Conservation (phyloP, 2,329 filamentous ascomycete genomes). For the Hymenoscyphus occultus region DNA sequence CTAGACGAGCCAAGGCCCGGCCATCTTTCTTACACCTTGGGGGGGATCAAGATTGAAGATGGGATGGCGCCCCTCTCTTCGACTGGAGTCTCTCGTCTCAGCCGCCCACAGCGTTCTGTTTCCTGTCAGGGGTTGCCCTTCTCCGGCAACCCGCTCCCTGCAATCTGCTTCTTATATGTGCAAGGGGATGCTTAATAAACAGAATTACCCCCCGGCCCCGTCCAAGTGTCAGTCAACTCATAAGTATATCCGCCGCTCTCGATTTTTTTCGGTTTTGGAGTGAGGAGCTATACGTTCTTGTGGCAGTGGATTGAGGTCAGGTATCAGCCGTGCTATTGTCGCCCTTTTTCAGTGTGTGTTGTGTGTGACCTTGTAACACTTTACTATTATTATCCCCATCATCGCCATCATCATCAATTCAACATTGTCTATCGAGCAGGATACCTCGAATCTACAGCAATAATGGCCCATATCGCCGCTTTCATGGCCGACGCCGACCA, state of each 20-base stretch:
- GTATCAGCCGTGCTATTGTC: conserved; percentile 20
- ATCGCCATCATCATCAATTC: conserved; percentile 7
- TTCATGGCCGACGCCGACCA: conserved; percentile 47
- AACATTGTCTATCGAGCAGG: conserved; percentile 23
- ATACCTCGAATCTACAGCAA: conserved; percentile 20
- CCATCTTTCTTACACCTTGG: background rate
- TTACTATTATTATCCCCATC: background rate
- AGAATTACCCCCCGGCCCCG: conserved; percentile 19
- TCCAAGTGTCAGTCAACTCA: conserved; percentile 24
- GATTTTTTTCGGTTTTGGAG: background rate
- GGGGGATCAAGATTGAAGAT: background rate
- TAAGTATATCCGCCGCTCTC: conserved; percentile 25
- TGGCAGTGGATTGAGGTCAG: conserved; percentile 24
- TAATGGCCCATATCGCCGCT: conserved; percentile 64
- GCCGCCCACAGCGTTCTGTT: conserved; percentile 29
- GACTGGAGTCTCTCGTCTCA: conserved; percentile 20
- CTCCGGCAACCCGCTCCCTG: conserved; percentile 7
- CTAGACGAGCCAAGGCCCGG: background rate
- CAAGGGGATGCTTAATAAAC: conserved; percentile 23
- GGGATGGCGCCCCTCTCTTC: background rate
- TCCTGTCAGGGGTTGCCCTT: conserved; percentile 5
- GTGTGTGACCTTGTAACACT: conserved; percentile 9
- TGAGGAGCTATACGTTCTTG: conserved; percentile 8
- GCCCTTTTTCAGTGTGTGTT: conserved; percentile 12
- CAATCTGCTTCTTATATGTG: conserved; percentile 22